Percentiles rank a stretch among this genome's conserved stretches.
phyloP scores from a whole-genome alignment of 768 basidiomycete genomes.

The Mycena venus region DNA sequence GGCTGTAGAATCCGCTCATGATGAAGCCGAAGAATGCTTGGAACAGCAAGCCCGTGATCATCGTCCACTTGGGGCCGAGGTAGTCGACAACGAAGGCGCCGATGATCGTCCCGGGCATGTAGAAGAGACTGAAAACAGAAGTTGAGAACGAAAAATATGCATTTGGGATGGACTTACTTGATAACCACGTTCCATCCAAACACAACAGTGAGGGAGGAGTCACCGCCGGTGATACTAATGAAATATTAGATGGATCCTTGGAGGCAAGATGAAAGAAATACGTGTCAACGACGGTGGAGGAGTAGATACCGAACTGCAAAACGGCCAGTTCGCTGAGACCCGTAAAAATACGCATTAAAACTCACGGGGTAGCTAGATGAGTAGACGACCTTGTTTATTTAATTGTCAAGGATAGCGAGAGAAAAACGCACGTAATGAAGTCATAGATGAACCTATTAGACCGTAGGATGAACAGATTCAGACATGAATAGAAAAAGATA shows the following conservation, averaged over 20 bases:
- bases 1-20: constrained; percentile 86
- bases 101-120: constrained; percentile 67
- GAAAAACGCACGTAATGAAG: constrained; percentile 74
- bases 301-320: constrained; percentile 81
- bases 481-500: background rate
- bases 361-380: constrained; percentile 72
- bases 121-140: constrained; percentile 46
- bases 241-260: background rate
- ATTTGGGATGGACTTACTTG: constrained; percentile 60
- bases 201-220: constrained; percentile 65
- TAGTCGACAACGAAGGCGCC: constrained; percentile 85
- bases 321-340: constrained; percentile 5
- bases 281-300: constrained; percentile 80
- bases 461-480: background rate
- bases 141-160: background rate
- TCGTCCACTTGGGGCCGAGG: constrained; percentile 71
- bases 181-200: constrained; percentile 91
- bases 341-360: background rate
- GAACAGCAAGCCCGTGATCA: constrained; percentile 76
- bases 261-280: constrained; percentile 42
- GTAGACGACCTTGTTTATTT: background rate
- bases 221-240: constrained; percentile 69
- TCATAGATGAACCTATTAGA: constrained; percentile 78
- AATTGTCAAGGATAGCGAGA: background rate
- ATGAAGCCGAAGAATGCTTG: constrained; percentile 89